A percentile compares a stretch with the other conserved stretches of the same genome.
These are phyloP conservation scores for Thelonectria discophora DNA, from an alignment of 2,329 filamentous ascomycete genomes.

Conservation along the genomic window DNA sequence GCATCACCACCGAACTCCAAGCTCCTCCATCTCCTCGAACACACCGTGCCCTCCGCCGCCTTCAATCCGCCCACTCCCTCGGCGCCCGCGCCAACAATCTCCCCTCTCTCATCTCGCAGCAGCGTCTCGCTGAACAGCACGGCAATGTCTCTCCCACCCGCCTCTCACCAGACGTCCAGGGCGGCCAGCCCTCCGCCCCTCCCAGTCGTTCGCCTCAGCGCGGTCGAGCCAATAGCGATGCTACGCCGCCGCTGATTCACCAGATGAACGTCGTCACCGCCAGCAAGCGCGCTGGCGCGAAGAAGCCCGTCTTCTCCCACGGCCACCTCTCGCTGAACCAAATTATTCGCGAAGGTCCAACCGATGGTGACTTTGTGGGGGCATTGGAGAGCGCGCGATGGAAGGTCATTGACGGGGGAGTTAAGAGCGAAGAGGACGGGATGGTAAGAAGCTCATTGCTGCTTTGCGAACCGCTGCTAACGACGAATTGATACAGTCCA, in stretches of 20 bases:
- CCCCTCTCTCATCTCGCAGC: slow-evolving; percentile 70
- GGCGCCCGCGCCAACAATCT: slow-evolving; percentile 62
- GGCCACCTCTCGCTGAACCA: slow-evolving; percentile 73
- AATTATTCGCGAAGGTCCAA: slow-evolving; percentile 82
- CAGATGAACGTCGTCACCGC: slow-evolving; percentile 49
- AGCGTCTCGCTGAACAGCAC: slow-evolving; percentile 60
- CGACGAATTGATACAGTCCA: slow-evolving; percentile 67
- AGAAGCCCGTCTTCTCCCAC: slow-evolving; percentile 59
- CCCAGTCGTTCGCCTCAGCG: slow-evolving; percentile 60
- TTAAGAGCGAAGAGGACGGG: slow-evolving; percentile 81
- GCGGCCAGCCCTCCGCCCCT: slow-evolving; percentile 21
- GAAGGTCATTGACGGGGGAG: slow-evolving; percentile 78
- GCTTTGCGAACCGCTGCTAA: neutral
- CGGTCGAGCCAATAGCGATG: slow-evolving; percentile 78
- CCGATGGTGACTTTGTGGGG: slow-evolving; percentile 71
- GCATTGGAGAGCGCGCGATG: slow-evolving; percentile 76
- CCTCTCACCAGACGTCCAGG: slow-evolving; percentile 17
- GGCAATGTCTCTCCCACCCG: slow-evolving; percentile 48
- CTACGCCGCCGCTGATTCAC: slow-evolving; percentile 54
- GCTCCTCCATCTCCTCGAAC: slow-evolving; percentile 70
- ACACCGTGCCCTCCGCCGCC: slow-evolving; percentile 73
- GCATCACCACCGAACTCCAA: slow-evolving; percentile 56
- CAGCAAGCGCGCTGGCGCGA: slow-evolving; percentile 50
- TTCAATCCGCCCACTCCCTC: slow-evolving; percentile 78
- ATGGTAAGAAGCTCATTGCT: slow-evolving; percentile 67